Evolutionary conservation across 345 rosid species (phyloP), one percentile per base, ranked within the genome.

Genomic region (Eucalyptus grandis): DNA sequence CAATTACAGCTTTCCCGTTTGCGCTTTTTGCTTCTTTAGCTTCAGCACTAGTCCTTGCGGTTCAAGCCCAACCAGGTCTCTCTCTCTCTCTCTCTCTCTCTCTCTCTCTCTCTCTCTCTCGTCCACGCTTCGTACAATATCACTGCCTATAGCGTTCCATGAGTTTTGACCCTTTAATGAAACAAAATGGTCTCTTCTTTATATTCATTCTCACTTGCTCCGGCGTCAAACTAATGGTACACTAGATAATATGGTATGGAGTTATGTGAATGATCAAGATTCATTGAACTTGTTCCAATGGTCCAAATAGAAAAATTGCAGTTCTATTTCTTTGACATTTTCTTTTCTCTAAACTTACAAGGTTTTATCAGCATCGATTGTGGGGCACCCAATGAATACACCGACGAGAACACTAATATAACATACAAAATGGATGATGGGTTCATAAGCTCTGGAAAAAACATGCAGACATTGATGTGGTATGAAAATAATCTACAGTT

Each of bases 301-400:
- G 4, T 60, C 67, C 67, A 56, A 60, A 60, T 12, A 60, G 67
- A 60, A 6, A 60, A 1, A 0, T 27, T 2, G 67, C 15, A 60
- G 3, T 60, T 60, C 67, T 27, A 60, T 60, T 27, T 12, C 4
- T 0, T 60, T 56, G 27, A 56, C 26, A 56, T 56, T 56, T 56
- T 56, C 12, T 60, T 26, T 60, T 60, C 7, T 60, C 8, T 60
- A 60, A 27, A 60, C n/a, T 60, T 60, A 0, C 67, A 60, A 90
- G 89, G 87, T 37, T 92, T 88, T 88, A 87, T 92, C 49, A 92
- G 90, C 92, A 60, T 90, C 62, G 90, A 88, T 51, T 89, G 90
- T 22, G 91, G 92, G 37, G 88, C 58, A 30, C 62, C 86, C 4
- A 9, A 15, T 34, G 82, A 26, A 82, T 92, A 92, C 58, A 24